Base-by-base conservation (phyloP, 176 grass and related monocot species). In the Zea mays region DNA sequence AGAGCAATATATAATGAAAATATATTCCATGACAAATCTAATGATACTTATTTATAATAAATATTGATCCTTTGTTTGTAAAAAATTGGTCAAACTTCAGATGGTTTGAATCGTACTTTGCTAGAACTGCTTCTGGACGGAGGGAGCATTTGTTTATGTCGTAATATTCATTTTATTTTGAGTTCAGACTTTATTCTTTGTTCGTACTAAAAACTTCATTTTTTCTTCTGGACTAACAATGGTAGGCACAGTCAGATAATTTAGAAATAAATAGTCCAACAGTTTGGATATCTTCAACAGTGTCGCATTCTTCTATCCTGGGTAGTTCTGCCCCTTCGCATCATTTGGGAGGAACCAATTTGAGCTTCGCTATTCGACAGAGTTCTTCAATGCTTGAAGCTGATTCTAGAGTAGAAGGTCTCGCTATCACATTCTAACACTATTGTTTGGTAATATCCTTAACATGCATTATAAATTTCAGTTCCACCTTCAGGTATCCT, bases 341-440 rank as follows among this genome's bases (percentile, higher is more conserved):
- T 80, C 47, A 14, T 10, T 37, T 80, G 47, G 69, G 8, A 57
- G 91, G 86, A 83, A 52, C 65, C 2, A 65, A 47, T 63, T 58
- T 20, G 44, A 86, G 78, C 70, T 76, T 82, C 1, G 38, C 71
- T 27, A 85, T 66, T 67, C 89, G 95, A 63, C 95, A 97, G 45
- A 97, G 91, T 90, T 90, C 86, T 65, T 92, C 78, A 66, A 93
- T 92, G 82, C 95, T 97, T 67, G 94, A 97, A 84, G 94, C 79
- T 66, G 91, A 97, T 78, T 84, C 82, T 54, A 86, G 79, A 78
- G 83, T 92, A 72, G 91, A 97, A 85, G 91, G 95, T 94, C 62
- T 74, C 76, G 50, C 46, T 79, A 40, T 33, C 37, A 69, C 13
- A 73, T 71, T 85, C 37, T 64, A 63, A 46, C 44, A 73, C 65